These are phyloP conservation scores for Geoglossum glabrum DNA, from an alignment of 495 filamentous ascomycete genomes.

Conservation along the genomic window DNA sequence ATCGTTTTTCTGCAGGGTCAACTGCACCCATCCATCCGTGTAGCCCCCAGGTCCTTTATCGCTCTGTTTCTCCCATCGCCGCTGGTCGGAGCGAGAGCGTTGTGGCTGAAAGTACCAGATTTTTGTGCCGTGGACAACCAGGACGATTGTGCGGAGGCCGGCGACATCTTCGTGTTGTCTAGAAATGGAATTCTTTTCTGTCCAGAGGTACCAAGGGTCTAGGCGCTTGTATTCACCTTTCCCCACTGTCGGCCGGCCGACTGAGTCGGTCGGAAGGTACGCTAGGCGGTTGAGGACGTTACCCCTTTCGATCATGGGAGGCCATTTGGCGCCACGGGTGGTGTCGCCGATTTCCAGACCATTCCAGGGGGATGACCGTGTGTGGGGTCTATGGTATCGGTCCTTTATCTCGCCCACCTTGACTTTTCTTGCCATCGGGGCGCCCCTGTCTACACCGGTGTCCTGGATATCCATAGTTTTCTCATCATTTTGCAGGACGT, in stretches of 20 bases:
- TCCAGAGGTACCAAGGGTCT: neutral
- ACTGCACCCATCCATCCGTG: neutral
- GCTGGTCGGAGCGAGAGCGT: neutral
- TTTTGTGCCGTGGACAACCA: neutral
- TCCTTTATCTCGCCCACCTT: neutral
- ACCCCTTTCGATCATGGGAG: neutral
- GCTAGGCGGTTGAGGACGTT: neutral
- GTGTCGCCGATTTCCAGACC: neutral
- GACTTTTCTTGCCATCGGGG: neutral
- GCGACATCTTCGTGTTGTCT: neutral
- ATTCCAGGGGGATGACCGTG: neutral
- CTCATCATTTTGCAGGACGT: neutral
- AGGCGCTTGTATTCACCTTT: neutral
- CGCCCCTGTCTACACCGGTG: neutral
- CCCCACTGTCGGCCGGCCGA: neutral
- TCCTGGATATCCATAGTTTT: neutral
- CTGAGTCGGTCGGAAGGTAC: neutral
- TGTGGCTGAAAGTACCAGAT: neutral
- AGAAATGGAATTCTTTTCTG: neutral
- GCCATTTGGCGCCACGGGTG: neutral
- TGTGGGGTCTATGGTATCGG: neutral
- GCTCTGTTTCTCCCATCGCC: neutral
- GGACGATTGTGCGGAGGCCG: neutral
- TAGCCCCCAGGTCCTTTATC: neutral
- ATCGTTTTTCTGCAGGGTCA: neutral